phyloP scores from a whole-genome alignment of 2,329 filamentous ascomycete genomes.

The Fusarium annulatum region DNA sequence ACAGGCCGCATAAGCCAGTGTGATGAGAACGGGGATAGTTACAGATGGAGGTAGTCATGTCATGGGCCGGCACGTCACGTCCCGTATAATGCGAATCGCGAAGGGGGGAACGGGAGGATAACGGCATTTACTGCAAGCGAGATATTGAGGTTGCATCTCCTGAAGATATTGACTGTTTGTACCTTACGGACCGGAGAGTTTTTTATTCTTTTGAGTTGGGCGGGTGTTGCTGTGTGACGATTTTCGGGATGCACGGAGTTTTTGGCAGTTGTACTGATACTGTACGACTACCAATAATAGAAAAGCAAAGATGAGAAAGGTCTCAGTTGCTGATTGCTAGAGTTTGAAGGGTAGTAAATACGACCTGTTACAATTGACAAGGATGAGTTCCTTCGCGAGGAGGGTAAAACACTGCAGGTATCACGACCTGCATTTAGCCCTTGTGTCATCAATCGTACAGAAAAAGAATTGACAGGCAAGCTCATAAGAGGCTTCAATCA shows the following conservation, averaged over 20 bases:
- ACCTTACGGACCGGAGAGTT: slow-evolving; percentile 18
- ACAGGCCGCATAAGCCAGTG: neutral
- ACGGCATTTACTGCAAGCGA: slow-evolving; percentile 25
- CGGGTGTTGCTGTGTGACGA: slow-evolving; percentile 19
- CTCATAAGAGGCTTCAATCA: no score
- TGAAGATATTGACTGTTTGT: neutral
- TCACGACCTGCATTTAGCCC: neutral
- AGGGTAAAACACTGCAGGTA: neutral
- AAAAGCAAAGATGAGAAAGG: neutral
- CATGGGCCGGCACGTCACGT: slow-evolving; percentile 12
- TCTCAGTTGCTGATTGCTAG: neutral
- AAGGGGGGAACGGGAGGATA: slow-evolving; percentile 13
- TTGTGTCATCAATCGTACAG: neutral
- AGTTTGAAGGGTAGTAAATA: neutral
- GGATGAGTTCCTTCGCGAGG: neutral
- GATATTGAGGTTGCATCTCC: neutral
- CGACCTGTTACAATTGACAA: neutral
- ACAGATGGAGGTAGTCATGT: slow-evolving; percentile 10
- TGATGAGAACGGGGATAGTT: neutral
- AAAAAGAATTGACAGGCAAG: neutral
- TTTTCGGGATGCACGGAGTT: slow-evolving; percentile 27
- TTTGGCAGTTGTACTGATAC: slow-evolving; percentile 5
- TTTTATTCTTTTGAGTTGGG: slow-evolving; percentile 8
- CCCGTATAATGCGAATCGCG: slow-evolving; percentile 9
- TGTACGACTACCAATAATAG: neutral